Evolutionary conservation across 805 yeast species (phyloP), one percentile per base, ranked within the genome.

Genomic region (Ogataea sp.): DNA sequence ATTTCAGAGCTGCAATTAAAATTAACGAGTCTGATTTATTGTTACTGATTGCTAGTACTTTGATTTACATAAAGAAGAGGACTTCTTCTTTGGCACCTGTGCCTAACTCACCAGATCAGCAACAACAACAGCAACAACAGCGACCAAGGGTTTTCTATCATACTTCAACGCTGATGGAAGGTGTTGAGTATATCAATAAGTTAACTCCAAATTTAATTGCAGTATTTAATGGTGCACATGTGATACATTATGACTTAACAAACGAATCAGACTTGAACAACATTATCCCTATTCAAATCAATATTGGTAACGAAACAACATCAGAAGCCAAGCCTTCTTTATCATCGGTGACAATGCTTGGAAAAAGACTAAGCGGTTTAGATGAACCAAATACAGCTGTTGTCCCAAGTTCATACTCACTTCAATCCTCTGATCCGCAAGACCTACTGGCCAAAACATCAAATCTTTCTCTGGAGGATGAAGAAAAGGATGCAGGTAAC

Each of bases 181-280:
- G 47, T 4, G 56, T 55, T n/a, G 66, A 63, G 39, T 61, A 54
- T 34, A 46, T 57, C 25, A 49, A 56, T 20, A 58, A 59, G 36
- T 36, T 58, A 17, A 45, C 49, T 3, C 39, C 48, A n/a, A 43
- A 45, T n/a, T 39, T 56, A 25, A 41, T 61, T 8, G 43, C 51
- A 15, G 44, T 58, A 21, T 62, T 62, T 53, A 59, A 61, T 43
- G 67, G 67, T 2, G 47, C 56, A 11, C 55, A 55, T 36, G 38
- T 59, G 30, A 34, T 60, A 10, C 58, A 58, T 25, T 61, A 49
- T 43, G 62, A 58, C 42, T 37, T 61, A 8, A 39, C 55, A 3
- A 42, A 44, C 20, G 52, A 47, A 21, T 30, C 36, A 6, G 41
- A 55, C 36, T 26, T 61, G 20, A 31, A 47, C 18, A 52, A 50